Evolutionary conservation across 2,329 filamentous ascomycete genomes (phyloP).

Genomic region (Claviceps cyperi): DNA sequence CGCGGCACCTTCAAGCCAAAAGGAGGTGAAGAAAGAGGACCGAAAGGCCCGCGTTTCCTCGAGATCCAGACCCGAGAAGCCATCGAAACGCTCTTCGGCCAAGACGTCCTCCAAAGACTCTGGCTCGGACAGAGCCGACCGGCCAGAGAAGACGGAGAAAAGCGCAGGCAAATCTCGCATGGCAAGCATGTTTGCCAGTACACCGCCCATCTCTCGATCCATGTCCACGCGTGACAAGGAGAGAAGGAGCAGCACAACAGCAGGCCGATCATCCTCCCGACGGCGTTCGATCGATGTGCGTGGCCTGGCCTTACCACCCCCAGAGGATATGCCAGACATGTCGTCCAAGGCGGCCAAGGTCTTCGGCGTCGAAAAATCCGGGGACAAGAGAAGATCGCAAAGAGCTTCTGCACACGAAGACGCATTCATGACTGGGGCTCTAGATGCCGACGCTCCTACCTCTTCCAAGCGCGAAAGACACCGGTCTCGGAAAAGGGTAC

Average conservation of each 20-base stretch:
- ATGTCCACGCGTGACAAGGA: constrained; percentile 55
- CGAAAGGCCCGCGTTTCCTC: constrained; percentile 27
- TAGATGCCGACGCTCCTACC: constrained; percentile 21
- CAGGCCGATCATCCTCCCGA: constrained; percentile 49
- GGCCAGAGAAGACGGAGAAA: constrained; percentile 27
- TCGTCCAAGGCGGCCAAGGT: constrained; percentile 67
- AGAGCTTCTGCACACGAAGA: constrained; percentile 35
- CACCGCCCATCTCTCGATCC: constrained; percentile 51
- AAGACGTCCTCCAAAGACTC: constrained; percentile 53
- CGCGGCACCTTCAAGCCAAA: constrained; percentile 31
- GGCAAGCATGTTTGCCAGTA: constrained; percentile 48
- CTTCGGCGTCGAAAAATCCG: constrained; percentile 41
- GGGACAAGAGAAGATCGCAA: constrained; percentile 29
- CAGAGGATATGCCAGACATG: constrained; percentile 51
- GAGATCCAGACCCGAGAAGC: constrained; percentile 52
- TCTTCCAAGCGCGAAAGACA: constrained; percentile 19
- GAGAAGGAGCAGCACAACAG: constrained; percentile 24
- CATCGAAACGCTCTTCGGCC: constrained; percentile 36
- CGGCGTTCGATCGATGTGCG: constrained; percentile 52
- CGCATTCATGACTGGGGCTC: constrained; percentile 30
- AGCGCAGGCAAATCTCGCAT: constrained; percentile 39
- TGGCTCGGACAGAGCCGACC: constrained; percentile 54
- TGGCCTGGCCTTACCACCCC: constrained; percentile 57
- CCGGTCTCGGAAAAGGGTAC: constrained; percentile 16
- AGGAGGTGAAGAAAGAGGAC: constrained; percentile 28